phyloP scores from a whole-genome alignment of 805 yeast species.

The Kregervanrija pseudodelftensis region DNA sequence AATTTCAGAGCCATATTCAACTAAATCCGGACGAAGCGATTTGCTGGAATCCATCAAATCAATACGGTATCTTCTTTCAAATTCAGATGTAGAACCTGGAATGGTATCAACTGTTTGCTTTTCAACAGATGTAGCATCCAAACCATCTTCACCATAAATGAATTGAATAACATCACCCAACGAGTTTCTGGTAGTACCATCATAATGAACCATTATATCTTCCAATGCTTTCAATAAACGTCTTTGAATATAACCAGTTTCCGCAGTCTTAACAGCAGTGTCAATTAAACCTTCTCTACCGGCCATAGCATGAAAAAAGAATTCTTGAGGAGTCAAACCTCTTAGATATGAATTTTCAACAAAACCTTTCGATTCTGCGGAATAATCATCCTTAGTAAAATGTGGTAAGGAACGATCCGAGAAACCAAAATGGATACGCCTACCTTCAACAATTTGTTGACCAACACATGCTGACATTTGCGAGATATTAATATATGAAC shows the following conservation, averaged over 20 bases:
- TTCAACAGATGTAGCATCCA: constrained; percentile 97
- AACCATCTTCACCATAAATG: constrained; percentile 97
- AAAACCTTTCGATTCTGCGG: constrained; percentile 97
- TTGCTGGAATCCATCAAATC: constrained; percentile 66
- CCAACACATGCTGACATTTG: constrained; percentile 99
- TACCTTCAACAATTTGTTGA: constrained; percentile 99
- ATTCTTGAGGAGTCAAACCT: constrained; percentile 98
- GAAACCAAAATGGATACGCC: constrained; percentile 96
- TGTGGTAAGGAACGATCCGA: constrained; percentile 96
- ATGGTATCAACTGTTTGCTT: constrained; percentile 92
- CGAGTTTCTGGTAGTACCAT: constrained; percentile 97
- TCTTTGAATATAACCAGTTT: constrained; percentile 96
- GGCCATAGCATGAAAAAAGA: constrained; percentile 87
- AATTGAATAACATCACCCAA: constrained; percentile 95
- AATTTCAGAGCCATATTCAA: constrained; percentile 88
- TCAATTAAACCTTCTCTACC: constrained; percentile 99
- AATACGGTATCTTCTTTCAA: constrained; percentile 77
- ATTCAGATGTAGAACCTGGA: constrained; percentile 82
- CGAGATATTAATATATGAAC: constrained; percentile 97
- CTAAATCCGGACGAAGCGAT: constrained; percentile 59
- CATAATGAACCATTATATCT: constrained; percentile 61
- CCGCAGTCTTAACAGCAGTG: constrained; percentile 99
- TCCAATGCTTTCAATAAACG: constrained; percentile 80
- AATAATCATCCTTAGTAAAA: constrained; percentile 96
- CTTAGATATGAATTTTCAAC: constrained; percentile 95